Evolutionary conservation across 768 basidiomycete genomes (phyloP), one percentile per base, ranked within the genome.

Genomic region (Tylopilus felleus): DNA sequence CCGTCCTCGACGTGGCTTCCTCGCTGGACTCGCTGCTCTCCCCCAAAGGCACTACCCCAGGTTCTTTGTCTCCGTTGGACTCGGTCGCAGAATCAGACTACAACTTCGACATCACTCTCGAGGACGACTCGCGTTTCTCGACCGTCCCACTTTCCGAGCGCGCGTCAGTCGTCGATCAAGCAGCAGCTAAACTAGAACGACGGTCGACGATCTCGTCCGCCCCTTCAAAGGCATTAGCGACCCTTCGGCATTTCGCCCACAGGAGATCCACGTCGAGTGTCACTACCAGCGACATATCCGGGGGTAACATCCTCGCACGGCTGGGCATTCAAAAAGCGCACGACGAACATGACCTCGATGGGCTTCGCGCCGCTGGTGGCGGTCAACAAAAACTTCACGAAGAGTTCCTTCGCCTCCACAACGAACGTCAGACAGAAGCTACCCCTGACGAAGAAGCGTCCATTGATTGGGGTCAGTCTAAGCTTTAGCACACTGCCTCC

Each of bases 391-490:
- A 83, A 61, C 71, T 92, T 38, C 89, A 88, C 59, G 85, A 89
- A 63, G 88, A 89, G 57, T 91, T 92, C 60, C 77, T 80, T 47
- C 80, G 84, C 35, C 74, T 84, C 39, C 88, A 86, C 43, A 79
- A 75, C 47, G 78, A 85, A 62, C 77, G 74, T 36, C 75, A 78
- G 58, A 67, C 72, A 19, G 63, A 75, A 71, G 25, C 70, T 74
- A 29, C 67, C 64, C 60, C 65, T 62, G 63, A 60, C 22, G 72
- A 68, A n/a, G 77, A 77, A 49, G 74, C 65, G 33, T 67, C 70
- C 47, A 86, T 91, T 61, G 88, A 92, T 63, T 93, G 90, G 91
- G 85, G 90, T 90, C 79, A 74, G 59, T 57, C 35, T 31, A 6
- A 21, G 38, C 33, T 28, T 39, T 19, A 8, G 25, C 28, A 35